These are phyloP conservation scores for Mallotus repandus DNA, from an alignment of 441 rosid genomes.

Conservation along the genomic window DNA sequence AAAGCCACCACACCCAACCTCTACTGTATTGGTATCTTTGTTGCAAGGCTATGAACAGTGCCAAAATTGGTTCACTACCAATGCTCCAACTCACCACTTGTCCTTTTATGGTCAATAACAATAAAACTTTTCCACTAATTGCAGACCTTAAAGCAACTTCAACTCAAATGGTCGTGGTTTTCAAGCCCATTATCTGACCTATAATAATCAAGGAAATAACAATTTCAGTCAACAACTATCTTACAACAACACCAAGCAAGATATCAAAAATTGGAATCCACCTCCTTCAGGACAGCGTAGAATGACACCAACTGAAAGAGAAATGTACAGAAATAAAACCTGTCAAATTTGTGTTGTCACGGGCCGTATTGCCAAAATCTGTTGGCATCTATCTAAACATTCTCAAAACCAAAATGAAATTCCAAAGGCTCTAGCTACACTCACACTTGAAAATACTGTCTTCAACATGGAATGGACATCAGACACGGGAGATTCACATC, in stretches of 20 bases:
- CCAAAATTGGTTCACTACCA: not conserved
- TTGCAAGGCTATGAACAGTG: not conserved
- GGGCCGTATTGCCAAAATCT: not conserved
- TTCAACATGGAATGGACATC: slow-evolving; percentile 3
- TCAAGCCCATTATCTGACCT: not conserved
- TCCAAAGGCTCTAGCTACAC: slow-evolving; percentile 14
- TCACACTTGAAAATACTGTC: slow-evolving; percentile 8
- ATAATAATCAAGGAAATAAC: not conserved
- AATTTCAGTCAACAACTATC: not conserved
- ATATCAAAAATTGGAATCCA: not conserved
- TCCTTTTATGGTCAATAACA: not conserved
- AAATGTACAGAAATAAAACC: not conserved
- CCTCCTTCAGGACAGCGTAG: not conserved
- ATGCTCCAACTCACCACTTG: not conserved
- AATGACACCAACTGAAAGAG: not conserved
- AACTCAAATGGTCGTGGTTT: not conserved
- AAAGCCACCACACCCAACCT: not conserved
- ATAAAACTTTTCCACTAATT: not conserved
- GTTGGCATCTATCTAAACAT: not conserved
- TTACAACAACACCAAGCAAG: not conserved
- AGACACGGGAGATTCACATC: not conserved
- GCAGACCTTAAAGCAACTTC: not conserved
- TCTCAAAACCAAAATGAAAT: not conserved
- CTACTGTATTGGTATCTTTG: not conserved
- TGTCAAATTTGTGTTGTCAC: not conserved